A percentile compares a stretch with the other conserved stretches of the same genome.
Conservation (phyloP, 352 stramenopile genomes). For the Pythium brachiatum region DNA sequence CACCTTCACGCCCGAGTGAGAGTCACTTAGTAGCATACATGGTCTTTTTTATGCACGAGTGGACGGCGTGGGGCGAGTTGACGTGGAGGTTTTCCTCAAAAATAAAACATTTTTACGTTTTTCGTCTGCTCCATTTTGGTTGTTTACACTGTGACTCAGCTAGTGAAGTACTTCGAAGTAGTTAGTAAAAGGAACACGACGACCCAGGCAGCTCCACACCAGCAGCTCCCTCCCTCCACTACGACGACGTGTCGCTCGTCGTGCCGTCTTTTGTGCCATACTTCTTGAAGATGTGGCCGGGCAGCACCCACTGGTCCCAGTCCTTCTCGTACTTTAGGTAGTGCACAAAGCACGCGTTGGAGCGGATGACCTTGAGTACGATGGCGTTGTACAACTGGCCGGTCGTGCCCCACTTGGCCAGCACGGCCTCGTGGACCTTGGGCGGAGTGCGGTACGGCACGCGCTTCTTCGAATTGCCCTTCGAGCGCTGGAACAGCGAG, state of each 20-base stretch:
- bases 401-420: slow-evolving; percentile 69
- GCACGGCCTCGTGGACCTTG: slow-evolving; percentile 68
- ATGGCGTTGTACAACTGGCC: slow-evolving; percentile 75
- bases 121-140: not conserved
- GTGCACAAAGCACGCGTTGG: slow-evolving; percentile 75
- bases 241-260: not conserved
- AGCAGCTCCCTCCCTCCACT: not conserved
- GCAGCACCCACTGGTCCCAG: slow-evolving; percentile 82
- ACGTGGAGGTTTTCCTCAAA: not conserved
- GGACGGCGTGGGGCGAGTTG: not conserved
- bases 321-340: slow-evolving; percentile 85
- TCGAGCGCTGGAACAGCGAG: slow-evolving; percentile 53
- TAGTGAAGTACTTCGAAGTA: too few species aligned
- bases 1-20: slow-evolving; percentile 22
- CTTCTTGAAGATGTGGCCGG: slow-evolving; percentile 80
- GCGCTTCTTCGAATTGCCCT: slow-evolving; percentile 41
- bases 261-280: slow-evolving; percentile 25
- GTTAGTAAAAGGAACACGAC: too few species aligned
- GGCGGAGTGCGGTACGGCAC: slow-evolving; percentile 59
- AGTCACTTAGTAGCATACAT: not conserved
- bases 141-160: not conserved
- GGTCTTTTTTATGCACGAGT: slow-evolving; percentile 8
- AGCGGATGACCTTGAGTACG: slow-evolving; percentile 75
- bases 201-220: too few species aligned
- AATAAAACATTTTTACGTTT: not conserved